phyloP scores from a whole-genome alignment of 2,329 filamentous ascomycete species.

The Aspergillus carbonarius region DNA sequence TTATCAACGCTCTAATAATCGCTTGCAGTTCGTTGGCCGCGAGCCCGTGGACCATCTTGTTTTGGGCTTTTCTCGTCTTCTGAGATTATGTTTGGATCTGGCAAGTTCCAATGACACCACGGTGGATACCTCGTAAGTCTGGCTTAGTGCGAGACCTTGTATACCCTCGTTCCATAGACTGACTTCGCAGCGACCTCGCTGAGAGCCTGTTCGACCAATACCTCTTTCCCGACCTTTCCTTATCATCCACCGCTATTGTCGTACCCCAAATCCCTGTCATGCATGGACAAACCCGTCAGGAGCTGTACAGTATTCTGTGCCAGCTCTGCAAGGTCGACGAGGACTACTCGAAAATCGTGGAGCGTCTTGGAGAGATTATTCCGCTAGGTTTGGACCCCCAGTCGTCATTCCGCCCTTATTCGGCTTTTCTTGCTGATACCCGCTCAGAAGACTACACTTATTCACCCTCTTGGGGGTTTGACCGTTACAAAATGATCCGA shows the following conservation, averaged over 20 bases:
- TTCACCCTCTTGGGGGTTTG: constrained; percentile 62
- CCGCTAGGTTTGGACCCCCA: constrained; percentile 48
- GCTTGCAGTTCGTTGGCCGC: constrained; percentile 45
- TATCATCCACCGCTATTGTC: constrained; percentile 27
- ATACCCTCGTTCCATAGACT: not conserved
- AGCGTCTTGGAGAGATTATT: constrained; percentile 52
- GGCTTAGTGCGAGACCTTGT: not conserved
- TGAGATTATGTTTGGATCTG: constrained; percentile 44
- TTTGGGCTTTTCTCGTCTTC: constrained; percentile 43
- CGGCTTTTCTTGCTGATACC: constrained; percentile 23
- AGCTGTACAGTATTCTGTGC: constrained; percentile 62
- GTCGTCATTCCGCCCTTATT: constrained; percentile 13
- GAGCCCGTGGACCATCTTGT: constrained; percentile 46
- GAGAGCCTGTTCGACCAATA: constrained; percentile 61
- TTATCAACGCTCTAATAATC: constrained; percentile 19
- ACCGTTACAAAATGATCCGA: constrained; percentile 67
- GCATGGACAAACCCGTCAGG: constrained; percentile 55
- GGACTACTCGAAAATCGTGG: constrained; percentile 55
- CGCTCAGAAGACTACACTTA: constrained; percentile 56
- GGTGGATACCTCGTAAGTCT: constrained; percentile 36
- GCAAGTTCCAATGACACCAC: constrained; percentile 33
- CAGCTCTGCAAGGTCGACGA: constrained; percentile 53
- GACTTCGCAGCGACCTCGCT: constrained; percentile 42
- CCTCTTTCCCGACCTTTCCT: constrained; percentile 60
- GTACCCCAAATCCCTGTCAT: constrained; percentile 50